Evolutionary conservation across 345 rosid genomes (phyloP), one percentile per base, ranked within the genome.

Genomic region (Bruguiera parviflora): DNA sequence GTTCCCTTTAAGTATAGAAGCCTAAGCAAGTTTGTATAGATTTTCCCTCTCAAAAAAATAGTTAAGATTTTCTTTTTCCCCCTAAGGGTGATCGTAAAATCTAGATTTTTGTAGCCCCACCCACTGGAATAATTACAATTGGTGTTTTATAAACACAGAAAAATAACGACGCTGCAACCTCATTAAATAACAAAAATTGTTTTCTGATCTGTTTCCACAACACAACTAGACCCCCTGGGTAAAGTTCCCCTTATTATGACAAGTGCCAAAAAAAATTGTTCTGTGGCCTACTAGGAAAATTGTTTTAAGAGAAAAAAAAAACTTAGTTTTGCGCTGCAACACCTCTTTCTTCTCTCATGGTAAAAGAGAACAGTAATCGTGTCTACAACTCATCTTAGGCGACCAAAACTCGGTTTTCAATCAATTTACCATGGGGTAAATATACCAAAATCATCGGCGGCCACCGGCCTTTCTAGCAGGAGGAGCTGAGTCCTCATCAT

Each of bases 401-500:
- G 73, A 62, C 46, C 64, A 51, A 65, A 28, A 62, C 66, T 58
- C 58, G 31, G 64, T 63, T 69, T 16, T 43, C 67, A 43, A 13
- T 64, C 31, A 60, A 46, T 65, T 77, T 59, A 73, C 69, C 75
- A 24, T 62, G 7, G 8, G 33, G 58, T 24, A 29, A 53, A 46
- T 19, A 66, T 29, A 46, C 16, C 63, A 61, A 56, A 56, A 1
- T 84, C 79, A 88, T 19, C 95, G 83, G 22, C 98, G 93, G 27
- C 90, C 91, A 25, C 89, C 91, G 0, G 79, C 71, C 80, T 89
- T 89, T 72, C 82, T 85, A 52, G 61, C 84, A 21, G 85, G 87
- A 6, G 88, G 90, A 69, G 64, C 87, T 15, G 58, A 61, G 53
- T 92, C 99, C 81, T 96, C 99, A 25, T 96, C 99, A 39, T 96